Base-by-base conservation (phyloP, 2,329 filamentous ascomycete species). In the Rasamsonia emersonii region DNA sequence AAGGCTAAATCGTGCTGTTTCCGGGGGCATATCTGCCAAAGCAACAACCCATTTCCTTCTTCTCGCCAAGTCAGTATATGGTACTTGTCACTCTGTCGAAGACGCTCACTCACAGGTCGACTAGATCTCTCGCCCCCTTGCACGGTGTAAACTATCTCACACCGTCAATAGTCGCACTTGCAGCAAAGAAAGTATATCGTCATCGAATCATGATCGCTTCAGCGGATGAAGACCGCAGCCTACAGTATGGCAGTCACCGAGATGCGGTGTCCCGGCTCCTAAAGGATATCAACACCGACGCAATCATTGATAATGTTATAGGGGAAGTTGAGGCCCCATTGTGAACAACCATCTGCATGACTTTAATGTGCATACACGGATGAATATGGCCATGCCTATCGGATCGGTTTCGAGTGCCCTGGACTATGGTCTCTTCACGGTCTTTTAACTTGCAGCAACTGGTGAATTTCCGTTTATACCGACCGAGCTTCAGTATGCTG, bases 241-340 rank as follows among this genome's bases (percentile, higher is more conserved):
- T 94, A 65, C 85, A 94, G 55, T 98, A 93, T 77, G 91, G 91
- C 0, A 95, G 89, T 55, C 77, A 82, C 32, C 44, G 81, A 0
- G 68, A 71, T 18, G 82, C 82, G 3, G 75, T 95, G 2, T 68
- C 73, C 41, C 67, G 71, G 10, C 45, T 86, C 29, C 59, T 95
- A 2, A 74, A 80, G 3, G 65, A 65, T 18, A 57, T 75, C 3
- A 72, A 64, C 1, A 61, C 68, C 2, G 71, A 74, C 30, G 64
- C 66, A 38, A 71, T 75, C 3, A 64, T 79, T 25, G 72, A 77
- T 30, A 68, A 74, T 26, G 71, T 77, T 9, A 47, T 78, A n/a
- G 59, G 61, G 18, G 63, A 64, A 32, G 61, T 78, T 5, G 73
- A 78, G 38, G 64, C 64, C 15, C 75, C 75, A 14, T 45, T 77